These are phyloP conservation scores for Populus davidiana DNA, from an alignment of 345 rosid genomes.

Conservation along the genomic window DNA sequence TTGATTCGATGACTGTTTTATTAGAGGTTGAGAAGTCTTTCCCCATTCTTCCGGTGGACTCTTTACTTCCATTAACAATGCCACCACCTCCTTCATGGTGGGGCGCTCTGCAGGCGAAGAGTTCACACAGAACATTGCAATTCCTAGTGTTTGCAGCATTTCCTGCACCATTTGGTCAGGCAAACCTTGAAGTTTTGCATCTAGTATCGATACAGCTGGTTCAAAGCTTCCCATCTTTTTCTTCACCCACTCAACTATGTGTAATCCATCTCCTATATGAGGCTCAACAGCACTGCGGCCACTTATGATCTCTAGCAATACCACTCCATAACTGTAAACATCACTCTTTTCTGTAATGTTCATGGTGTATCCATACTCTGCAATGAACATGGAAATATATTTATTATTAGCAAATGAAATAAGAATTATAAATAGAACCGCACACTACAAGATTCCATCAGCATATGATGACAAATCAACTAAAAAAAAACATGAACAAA, in stretches of 20 bases:
- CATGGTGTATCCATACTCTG: conserved; percentile 96
- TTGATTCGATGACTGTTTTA: conserved; percentile 69
- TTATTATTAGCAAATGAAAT: not conserved
- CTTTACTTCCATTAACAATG: conserved; percentile 85
- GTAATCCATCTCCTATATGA: conserved; percentile 67
- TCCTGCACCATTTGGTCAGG: conserved; percentile 92
- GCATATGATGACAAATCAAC: not conserved
- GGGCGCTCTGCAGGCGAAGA: conserved; percentile 83
- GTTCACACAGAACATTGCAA: conserved; percentile 95
- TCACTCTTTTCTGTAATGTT: conserved; percentile 96
- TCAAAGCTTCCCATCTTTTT: conserved; percentile 97
- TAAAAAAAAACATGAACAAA: not conserved
- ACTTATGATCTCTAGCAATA: conserved; percentile 78
- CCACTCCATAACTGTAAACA: conserved; percentile 89
- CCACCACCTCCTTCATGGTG: conserved; percentile 93
- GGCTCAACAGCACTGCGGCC: conserved; percentile 80
- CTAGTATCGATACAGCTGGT: conserved; percentile 70
- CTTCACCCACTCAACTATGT: conserved; percentile 96
- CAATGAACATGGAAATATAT: conserved; percentile 16
- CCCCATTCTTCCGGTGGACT: conserved; percentile 89
- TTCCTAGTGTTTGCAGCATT: conserved; percentile 90
- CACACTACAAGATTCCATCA: not conserved
- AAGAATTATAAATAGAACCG: not conserved
- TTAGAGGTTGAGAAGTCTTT: conserved; percentile 81
- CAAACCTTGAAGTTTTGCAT: conserved; percentile 70